Evolutionary conservation across 192 early-diverging fungal genomes (phyloP).

Genomic region (Mortierella hygrophila): DNA sequence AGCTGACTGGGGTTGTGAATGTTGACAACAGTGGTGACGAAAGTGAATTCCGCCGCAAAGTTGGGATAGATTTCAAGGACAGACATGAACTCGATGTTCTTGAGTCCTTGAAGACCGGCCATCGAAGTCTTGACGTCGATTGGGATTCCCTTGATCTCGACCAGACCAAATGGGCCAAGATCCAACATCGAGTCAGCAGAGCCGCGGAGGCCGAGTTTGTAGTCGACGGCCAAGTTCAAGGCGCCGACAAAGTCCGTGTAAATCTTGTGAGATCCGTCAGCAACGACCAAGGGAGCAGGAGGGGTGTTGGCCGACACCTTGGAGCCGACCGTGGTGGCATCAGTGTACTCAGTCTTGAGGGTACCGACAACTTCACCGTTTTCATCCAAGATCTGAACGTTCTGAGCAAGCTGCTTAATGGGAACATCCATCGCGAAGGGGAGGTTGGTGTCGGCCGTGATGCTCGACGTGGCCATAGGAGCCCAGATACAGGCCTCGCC

Average conservation of each 20-base stretch:
- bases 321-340: conserved; percentile 47
- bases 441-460: conserved; percentile 60
- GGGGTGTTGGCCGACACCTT: conserved; percentile 54
- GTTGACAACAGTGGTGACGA: neutral
- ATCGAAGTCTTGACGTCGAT: conserved; percentile 53
- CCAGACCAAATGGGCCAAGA: conserved; percentile 48
- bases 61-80: neutral
- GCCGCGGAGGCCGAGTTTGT: conserved; percentile 59
- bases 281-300: conserved; percentile 45
- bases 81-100: conserved; percentile 8
- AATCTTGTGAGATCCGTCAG: conserved; percentile 40
- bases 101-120: conserved; percentile 39
- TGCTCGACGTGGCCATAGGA: conserved; percentile 53
- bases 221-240: conserved; percentile 51
- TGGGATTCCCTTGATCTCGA: conserved; percentile 53
- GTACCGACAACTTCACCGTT: conserved; percentile 16
- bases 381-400: conserved; percentile 55
- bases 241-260: conserved; percentile 62
- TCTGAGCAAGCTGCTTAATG: conserved; percentile 60
- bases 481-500: conserved; percentile 36
- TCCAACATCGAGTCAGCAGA: conserved; percentile 55
- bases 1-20: conserved; percentile 52
- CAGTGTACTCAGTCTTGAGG: conserved; percentile 20
- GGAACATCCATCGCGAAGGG: conserved; percentile 66
- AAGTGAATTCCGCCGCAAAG: accelerated